phyloP scores from a whole-genome alignment of 176 grass and related monocot genomes.

The Ananas comosus region DNA sequence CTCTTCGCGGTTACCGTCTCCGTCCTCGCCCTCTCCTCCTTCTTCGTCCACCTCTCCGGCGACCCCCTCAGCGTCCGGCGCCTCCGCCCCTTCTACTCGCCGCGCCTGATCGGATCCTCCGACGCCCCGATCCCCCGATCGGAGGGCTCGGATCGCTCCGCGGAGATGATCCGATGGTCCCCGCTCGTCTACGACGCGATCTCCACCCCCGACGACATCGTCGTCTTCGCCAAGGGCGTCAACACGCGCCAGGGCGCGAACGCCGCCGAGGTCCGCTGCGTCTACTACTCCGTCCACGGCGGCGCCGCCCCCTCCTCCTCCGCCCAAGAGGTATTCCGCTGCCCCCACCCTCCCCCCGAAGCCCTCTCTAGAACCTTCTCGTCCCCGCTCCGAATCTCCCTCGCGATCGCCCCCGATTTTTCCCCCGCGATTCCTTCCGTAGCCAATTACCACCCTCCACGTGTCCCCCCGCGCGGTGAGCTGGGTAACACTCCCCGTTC shows the following conservation, averaged over 20 bases:
- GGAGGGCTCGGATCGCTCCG: slow-evolving; percentile 5
- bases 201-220: slow-evolving; percentile 18
- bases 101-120: slow-evolving; percentile 6
- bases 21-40: background rate
- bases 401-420: slow-evolving; percentile 1
- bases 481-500: too few species aligned
- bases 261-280: slow-evolving; percentile 21
- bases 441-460: slow-evolving; percentile 28
- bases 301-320: slow-evolving; percentile 14
- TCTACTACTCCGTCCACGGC: slow-evolving; percentile 31
- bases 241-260: slow-evolving; percentile 18
- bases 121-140: background rate
- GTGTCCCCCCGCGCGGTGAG: background rate
- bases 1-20: background rate
- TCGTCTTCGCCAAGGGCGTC: slow-evolving; percentile 33
- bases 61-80: background rate
- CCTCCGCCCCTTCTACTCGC: slow-evolving; percentile 20
- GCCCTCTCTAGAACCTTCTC: background rate
- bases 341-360: slow-evolving; percentile 32
- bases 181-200: slow-evolving; percentile 24
- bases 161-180: slow-evolving; percentile 27
- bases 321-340: slow-evolving; percentile 70
- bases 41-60: background rate
- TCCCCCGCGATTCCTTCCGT: slow-evolving; percentile 33
- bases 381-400: slow-evolving; percentile 17